Conservation (phyloP, 495 filamentous ascomycete genomes). For the Podospora appendiculata region DNA sequence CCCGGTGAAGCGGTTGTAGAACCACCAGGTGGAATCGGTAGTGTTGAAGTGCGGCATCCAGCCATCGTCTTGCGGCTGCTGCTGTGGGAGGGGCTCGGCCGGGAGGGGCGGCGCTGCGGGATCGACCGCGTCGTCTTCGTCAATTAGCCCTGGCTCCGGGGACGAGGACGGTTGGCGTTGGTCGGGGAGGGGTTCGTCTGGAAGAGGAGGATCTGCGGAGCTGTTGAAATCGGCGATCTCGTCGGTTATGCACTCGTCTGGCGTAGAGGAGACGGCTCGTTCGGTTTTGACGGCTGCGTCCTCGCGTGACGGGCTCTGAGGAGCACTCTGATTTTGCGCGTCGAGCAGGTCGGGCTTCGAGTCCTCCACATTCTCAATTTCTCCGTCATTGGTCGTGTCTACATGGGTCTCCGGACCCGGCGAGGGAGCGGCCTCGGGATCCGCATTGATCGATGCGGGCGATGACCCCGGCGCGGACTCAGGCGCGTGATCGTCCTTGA, state of each 20-base stretch:
- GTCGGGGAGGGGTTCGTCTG: not conserved
- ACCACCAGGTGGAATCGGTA: conserved; percentile 67
- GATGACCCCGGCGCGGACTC: no score
- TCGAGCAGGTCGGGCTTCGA: no score
- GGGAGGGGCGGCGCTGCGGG: conserved; percentile 18
- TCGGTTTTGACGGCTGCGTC: no score
- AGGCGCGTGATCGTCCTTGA: not conserved
- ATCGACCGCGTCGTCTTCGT: not conserved
- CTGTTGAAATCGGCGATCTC: not conserved
- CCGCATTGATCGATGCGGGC: no score
- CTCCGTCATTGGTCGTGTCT: no score
- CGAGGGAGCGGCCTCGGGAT: no score
- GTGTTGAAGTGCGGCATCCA: conserved; percentile 84
- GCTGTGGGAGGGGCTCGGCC: conserved; percentile 17
- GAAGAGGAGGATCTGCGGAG: not conserved
- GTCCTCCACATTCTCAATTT: no score
- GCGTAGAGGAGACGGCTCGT: no score
- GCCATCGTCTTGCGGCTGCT: conserved; percentile 59
- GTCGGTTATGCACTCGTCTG: no score
- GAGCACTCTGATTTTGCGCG: no score
- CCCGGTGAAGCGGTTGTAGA: conserved; percentile 77
- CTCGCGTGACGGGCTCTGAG: no score
- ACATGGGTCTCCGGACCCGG: no score
- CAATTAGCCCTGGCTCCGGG: not conserved
- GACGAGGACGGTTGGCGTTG: not conserved